phyloP scores from a whole-genome alignment of 1,284 basidiomycete genomes.

The Takashimella koratensis region DNA sequence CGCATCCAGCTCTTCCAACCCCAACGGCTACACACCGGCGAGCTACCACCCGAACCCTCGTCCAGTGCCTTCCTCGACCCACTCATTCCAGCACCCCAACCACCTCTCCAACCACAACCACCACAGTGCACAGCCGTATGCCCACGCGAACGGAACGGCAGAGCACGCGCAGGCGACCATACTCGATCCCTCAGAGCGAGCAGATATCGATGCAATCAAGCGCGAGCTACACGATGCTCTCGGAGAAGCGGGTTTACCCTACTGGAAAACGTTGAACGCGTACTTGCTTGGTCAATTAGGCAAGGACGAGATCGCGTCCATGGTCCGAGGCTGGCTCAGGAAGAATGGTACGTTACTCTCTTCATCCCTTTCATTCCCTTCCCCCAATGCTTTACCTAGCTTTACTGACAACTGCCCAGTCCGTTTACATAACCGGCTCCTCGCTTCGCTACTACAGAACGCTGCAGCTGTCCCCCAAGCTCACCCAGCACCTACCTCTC shows the following conservation, averaged over 20 bases:
- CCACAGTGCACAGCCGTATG: background rate
- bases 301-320: conserved; percentile 37
- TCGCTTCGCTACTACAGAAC: conserved; percentile 44
- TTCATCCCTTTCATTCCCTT: background rate
- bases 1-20: conserved; percentile 52
- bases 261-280: conserved; percentile 46
- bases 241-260: conserved; percentile 62
- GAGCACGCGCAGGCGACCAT: conserved; percentile 50
- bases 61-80: conserved; percentile 6
- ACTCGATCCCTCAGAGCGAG: conserved; percentile 14
- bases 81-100: background rate
- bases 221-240: conserved; percentile 73
- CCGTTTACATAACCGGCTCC: conserved; percentile 43
- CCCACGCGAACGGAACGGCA: conserved; percentile 54
- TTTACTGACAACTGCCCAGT: conserved; percentile 27
- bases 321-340: conserved; percentile 41
- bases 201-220: conserved; percentile 54
- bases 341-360: conserved; percentile 30
- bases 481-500: conserved; percentile 7
- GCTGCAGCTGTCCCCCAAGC: conserved; percentile 22
- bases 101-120: background rate
- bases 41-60: conserved; percentile 50
- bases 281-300: conserved; percentile 45
- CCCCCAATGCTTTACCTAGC: too few species aligned
- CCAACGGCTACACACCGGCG: conserved; percentile 54